Evolutionary conservation across 345 rosid species (phyloP), one percentile per base, ranked within the genome.

Genomic region (Syzygium aqueum): DNA sequence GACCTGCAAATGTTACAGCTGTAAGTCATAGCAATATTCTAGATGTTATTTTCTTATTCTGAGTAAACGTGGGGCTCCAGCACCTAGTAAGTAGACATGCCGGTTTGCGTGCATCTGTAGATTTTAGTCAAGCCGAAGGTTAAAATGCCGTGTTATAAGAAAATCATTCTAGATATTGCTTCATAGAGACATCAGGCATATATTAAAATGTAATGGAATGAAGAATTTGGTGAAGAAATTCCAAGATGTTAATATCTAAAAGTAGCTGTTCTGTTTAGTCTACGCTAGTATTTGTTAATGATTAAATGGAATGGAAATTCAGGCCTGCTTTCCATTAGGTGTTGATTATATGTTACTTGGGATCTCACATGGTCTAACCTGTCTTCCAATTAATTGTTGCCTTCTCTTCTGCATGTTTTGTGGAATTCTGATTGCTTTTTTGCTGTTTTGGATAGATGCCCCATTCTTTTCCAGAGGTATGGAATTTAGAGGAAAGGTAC

Each of bases 401-500:
- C 80, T 33, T 21, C 85, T 83, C 52, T 49, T 83, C 85, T 83
- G 37, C 85, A 46, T 50, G 85, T 83, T 46, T 49, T 11, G 6
- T 83, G 54, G 37, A 73, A 73, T 73, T 51, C 85, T 27, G 22
- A 83, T 73, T 37, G 80, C 82, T 73, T 73, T 57, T 63, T 86
- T 15, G 51, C 19, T 67, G 59, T 73, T 86, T 80, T 43, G 46
- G 91, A 89, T 95, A 97, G 99, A 97, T 93, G 93, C 89, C 88
- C 52, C 95, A 96, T 91, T 92, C 96, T 89, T 97, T 97, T 89
- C 97, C 99, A 54, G 98, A 94, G 91, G 91, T 97, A 33, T 97
- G 98, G 98, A 91, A 92, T 92, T 78, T 96, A 84, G 99, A 97
- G 94, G 89, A 94, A 88, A 92, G 98, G 99, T 96, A 94, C 56